phyloP scores from a whole-genome alignment of 192 early-diverging fungal genomes.

The Coemansia sp. region DNA sequence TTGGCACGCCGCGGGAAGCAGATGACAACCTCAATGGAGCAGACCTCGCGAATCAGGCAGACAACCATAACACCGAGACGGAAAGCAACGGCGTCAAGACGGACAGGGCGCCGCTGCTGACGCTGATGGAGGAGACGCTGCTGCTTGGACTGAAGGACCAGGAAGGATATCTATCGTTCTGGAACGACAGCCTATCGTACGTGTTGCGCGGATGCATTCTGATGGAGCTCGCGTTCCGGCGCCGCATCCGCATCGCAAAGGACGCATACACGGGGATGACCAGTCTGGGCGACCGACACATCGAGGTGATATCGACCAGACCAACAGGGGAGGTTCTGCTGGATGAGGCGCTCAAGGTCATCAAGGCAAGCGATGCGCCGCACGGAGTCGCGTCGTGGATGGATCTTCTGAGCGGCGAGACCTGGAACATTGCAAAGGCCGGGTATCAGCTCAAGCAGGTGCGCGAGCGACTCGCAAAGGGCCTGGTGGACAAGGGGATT shows the following conservation, averaged over 20 bases:
- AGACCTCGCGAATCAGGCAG: too few species aligned
- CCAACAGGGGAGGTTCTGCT: slow-evolving; percentile 93
- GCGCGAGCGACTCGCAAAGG: slow-evolving; percentile 93
- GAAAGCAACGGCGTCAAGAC: slow-evolving; percentile 22
- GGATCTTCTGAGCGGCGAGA: slow-evolving; percentile 98
- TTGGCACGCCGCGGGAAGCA: slow-evolving; percentile 35
- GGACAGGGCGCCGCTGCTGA: slow-evolving; percentile 69
- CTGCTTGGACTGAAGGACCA: slow-evolving; percentile 91
- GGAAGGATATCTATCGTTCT: slow-evolving; percentile 96
- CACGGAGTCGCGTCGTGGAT: slow-evolving; percentile 91
- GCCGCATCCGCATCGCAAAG: slow-evolving; percentile 84
- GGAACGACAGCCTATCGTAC: slow-evolving; percentile 99
- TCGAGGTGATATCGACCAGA: slow-evolving; percentile 82
- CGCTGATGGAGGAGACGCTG: slow-evolving; percentile 95
- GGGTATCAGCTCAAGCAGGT: slow-evolving; percentile 98
- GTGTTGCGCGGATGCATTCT: slow-evolving; percentile 92
- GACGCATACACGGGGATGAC: slow-evolving; percentile 68
- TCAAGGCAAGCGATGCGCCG: slow-evolving; percentile 79
- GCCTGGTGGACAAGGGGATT: slow-evolving; percentile 98
- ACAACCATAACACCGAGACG: neutral
- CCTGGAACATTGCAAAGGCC: slow-evolving; percentile 97
- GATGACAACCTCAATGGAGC: slow-evolving; percentile 6
- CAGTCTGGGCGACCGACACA: slow-evolving; percentile 75
- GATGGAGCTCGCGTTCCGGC: slow-evolving; percentile 93
- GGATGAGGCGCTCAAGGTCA: slow-evolving; percentile 91